These are phyloP conservation scores for Astathelohania contejeani DNA, from an alignment of 371 early-diverging fungal genomes.

Conservation along the genomic window DNA sequence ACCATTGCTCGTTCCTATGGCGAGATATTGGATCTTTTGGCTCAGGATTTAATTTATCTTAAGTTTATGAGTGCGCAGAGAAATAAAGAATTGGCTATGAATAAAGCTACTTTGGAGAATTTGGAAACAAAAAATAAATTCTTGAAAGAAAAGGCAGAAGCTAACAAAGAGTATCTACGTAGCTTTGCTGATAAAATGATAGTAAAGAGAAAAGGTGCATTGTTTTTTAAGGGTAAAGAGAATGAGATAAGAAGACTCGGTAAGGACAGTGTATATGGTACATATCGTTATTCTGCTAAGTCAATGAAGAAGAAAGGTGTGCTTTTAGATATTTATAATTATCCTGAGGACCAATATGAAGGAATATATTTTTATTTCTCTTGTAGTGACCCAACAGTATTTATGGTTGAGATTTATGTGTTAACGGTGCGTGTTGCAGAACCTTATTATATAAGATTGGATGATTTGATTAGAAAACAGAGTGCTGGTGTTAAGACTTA, in stretches of 20 bases:
- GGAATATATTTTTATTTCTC: slow-evolving; percentile 36
- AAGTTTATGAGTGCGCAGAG: slow-evolving; percentile 21
- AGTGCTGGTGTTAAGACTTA: slow-evolving; percentile 16
- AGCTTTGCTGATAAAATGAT: slow-evolving; percentile 30
- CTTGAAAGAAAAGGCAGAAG: slow-evolving; percentile 61
- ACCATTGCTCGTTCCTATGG: slow-evolving; percentile 16
- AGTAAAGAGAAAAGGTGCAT: slow-evolving; percentile 12
- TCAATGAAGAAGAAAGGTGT: slow-evolving; percentile 74
- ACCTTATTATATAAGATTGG: slow-evolving; percentile 28
- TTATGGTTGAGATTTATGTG: slow-evolving; percentile 33
- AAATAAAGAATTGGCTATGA: slow-evolving; percentile 42
- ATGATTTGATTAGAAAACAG: slow-evolving; percentile 37
- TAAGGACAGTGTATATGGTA: slow-evolving; percentile 76
- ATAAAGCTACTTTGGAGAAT: slow-evolving; percentile 38
- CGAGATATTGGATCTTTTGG: slow-evolving; percentile 41
- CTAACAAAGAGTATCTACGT: slow-evolving; percentile 47
- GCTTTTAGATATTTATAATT: slow-evolving; percentile 52
- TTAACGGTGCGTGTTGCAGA: slow-evolving; percentile 12
- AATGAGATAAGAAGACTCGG: slow-evolving; percentile 50
- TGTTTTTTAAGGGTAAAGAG: neutral
- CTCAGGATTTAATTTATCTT: slow-evolving; percentile 34
- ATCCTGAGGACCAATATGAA: slow-evolving; percentile 26
- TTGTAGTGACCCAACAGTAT: slow-evolving; percentile 15
- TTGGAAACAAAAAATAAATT: slow-evolving; percentile 57
- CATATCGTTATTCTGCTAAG: slow-evolving; percentile 81